These are phyloP conservation scores for Penicillium lividum DNA, from an alignment of 495 filamentous ascomycete genomes.

Conservation along the genomic window DNA sequence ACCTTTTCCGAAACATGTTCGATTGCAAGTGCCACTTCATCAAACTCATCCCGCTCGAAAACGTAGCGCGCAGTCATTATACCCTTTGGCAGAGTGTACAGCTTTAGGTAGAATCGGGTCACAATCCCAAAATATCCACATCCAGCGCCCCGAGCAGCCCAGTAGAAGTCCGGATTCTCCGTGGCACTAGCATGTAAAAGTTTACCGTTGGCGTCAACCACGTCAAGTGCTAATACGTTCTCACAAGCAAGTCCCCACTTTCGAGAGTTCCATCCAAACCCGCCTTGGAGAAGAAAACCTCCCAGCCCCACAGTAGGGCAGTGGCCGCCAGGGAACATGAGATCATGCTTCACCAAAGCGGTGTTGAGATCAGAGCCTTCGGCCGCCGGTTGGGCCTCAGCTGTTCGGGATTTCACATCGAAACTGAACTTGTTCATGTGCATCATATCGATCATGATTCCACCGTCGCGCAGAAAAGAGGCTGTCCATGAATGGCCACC, in stretches of 20 bases:
- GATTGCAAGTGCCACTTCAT: not conserved
- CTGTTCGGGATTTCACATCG: not conserved
- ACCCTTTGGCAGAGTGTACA: not conserved
- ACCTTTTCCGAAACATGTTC: not conserved
- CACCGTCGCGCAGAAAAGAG: not conserved
- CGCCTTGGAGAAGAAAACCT: conserved; percentile 55
- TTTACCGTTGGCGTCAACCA: conserved; percentile 46
- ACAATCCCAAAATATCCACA: conserved; percentile 53
- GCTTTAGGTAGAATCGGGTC: conserved; percentile 15
- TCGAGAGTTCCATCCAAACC: conserved; percentile 57
- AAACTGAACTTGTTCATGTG: not conserved
- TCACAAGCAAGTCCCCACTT: conserved; percentile 59
- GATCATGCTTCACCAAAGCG: not conserved
- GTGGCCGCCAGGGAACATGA: conserved; percentile 33
- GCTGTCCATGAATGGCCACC: not conserved
- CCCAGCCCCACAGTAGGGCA: conserved; percentile 58
- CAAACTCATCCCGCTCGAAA: not conserved
- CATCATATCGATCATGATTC: not conserved
- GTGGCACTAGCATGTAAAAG: conserved; percentile 34
- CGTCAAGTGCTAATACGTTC: conserved; percentile 45
- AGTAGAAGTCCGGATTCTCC: conserved; percentile 48
- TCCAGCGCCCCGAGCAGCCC: conserved; percentile 51
- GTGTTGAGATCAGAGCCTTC: not conserved
- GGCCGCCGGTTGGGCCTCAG: not conserved
- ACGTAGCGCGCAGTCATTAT: not conserved